Percentiles rank a stretch among this genome's conserved stretches.
These are phyloP conservation scores for Rhodotorula paludigena DNA, from an alignment of 768 basidiomycete species.

Conservation along the genomic window DNA sequence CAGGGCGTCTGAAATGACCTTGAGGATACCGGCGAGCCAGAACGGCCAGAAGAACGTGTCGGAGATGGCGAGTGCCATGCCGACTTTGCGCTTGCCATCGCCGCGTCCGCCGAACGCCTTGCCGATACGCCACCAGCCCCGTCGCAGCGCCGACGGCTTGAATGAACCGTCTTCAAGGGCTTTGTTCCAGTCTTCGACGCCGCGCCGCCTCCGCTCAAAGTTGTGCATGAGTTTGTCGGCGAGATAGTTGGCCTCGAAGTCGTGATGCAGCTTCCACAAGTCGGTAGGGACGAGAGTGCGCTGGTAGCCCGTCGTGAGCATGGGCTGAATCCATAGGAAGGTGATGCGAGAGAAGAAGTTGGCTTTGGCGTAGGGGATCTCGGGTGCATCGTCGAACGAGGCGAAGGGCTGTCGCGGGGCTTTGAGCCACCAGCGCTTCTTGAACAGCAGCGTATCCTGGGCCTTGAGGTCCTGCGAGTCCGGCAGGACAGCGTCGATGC, in stretches of 20 bases:
- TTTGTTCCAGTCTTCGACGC: constrained; percentile 64
- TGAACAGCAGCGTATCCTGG: constrained; percentile 5
- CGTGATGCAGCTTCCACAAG: constrained; percentile 62
- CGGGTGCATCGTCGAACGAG: constrained; percentile 58
- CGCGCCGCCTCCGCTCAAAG: constrained; percentile 54
- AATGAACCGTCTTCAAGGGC: constrained; percentile 64
- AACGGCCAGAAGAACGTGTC: constrained; percentile 63
- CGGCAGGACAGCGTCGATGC: neutral
- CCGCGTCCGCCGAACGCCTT: constrained; percentile 50
- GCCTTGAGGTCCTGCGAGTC: constrained; percentile 6
- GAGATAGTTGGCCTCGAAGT: constrained; percentile 54
- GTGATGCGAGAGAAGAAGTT: constrained; percentile 60
- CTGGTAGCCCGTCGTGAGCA: constrained; percentile 26
- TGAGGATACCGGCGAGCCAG: constrained; percentile 65
- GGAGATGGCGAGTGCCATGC: constrained; percentile 52
- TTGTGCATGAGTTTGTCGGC: constrained; percentile 57
- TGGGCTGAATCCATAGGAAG: constrained; percentile 51
- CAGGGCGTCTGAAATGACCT: constrained; percentile 66
- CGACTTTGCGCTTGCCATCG: constrained; percentile 61
- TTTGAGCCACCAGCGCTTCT: constrained; percentile 27
- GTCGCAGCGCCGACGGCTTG: constrained; percentile 52
- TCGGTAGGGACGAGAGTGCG: constrained; percentile 69
- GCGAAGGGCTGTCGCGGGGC: constrained; percentile 59
- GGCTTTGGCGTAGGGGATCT: constrained; percentile 60
- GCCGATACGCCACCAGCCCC: constrained; percentile 62